Evolutionary conservation across 768 basidiomycete species (phyloP), one percentile per base, ranked within the genome.

Genomic region (Punctularia strigosozonata): DNA sequence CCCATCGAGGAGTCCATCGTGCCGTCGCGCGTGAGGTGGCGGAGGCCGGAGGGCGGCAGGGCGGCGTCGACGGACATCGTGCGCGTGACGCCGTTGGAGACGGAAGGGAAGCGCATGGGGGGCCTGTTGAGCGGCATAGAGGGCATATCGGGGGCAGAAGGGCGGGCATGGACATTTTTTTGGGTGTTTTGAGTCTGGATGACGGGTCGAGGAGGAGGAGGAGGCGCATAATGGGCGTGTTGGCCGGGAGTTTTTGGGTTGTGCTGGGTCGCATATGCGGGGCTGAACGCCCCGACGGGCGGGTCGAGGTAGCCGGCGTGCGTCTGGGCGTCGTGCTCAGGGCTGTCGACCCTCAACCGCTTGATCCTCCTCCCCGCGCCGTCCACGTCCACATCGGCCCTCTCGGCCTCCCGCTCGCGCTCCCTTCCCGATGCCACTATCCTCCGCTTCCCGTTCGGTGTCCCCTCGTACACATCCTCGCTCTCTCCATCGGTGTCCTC

Each of bases 31-130:
- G n/a, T n/a, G n/a, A n/a, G n/a, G n/a, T n/a, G n/a, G n/a, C n/a
- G n/a, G n/a, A n/a, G n/a, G n/a, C n/a, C n/a, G n/a, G n/a, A 49
- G 31, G 53, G 46, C 5, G 52, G 47, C 12, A 52, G 55, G 8
- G 75, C 71, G 4, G 79, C 80, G 56, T 85, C 82, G 53, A 80
- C 73, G 32, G 80, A 81, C 75, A 80, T 80, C 21, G 79, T 83
- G 36, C 80, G 75, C 34, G 63, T 57, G 34, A 65, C 56, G 58
- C 12, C 54, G 52, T 34, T 58, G 56, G 39, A 60, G 54, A 41
- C 57, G 58, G 21, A 50, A 51, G n/a, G 43, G 43, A 3, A 24
- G 13, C 19, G 41, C 7, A 17, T 33, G 42, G 2, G 5, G 24
- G 12, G 36, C 25, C 22, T 41, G 38, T 32, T 46, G 38, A 31